Evolutionary conservation across 164 flowering plant genomes (phyloP).

Genomic region (Paratinospora sagittata): DNA sequence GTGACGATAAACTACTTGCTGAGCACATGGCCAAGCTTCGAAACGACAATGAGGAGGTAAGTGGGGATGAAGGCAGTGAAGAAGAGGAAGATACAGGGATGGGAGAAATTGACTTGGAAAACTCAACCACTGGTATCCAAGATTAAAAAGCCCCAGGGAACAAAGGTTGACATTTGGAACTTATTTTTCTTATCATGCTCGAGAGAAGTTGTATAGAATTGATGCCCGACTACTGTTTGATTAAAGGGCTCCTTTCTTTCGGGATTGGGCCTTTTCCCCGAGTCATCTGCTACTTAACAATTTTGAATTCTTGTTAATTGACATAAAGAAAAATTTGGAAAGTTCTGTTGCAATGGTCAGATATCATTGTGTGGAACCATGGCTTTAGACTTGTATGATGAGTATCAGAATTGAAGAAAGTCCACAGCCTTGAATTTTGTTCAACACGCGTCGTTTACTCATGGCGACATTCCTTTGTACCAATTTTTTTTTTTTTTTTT

Average conservation of each 20-base stretch:
- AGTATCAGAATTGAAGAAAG: no score
- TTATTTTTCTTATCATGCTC: background rate
- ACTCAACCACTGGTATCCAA: slow-evolving; percentile 28
- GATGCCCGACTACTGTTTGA: background rate
- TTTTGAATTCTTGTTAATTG: background rate
- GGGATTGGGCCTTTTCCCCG: background rate
- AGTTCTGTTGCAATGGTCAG: background rate
- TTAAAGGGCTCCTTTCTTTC: background rate
- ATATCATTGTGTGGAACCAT: no score
- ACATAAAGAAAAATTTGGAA: background rate
- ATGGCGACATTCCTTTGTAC: no score
- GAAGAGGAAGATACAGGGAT: slow-evolving; percentile 93
- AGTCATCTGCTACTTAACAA: background rate
- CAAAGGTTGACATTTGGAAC: background rate
- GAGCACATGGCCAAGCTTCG: slow-evolving; percentile 71
- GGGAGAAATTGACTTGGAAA: slow-evolving; percentile 79
- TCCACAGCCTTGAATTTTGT: no score
- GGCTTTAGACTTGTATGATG: no score
- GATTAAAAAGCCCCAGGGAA: slow-evolving; percentile 23
- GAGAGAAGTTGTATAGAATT: slow-evolving; percentile 14
- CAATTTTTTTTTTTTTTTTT: no score
- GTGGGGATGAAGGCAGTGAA: slow-evolving; percentile 81
- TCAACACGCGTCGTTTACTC: no score
- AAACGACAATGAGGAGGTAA: slow-evolving; percentile 60
- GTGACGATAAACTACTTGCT: slow-evolving; percentile 75